Conservation (phyloP, 345 rosid genomes). For the Eucalyptus urophylla region DNA sequence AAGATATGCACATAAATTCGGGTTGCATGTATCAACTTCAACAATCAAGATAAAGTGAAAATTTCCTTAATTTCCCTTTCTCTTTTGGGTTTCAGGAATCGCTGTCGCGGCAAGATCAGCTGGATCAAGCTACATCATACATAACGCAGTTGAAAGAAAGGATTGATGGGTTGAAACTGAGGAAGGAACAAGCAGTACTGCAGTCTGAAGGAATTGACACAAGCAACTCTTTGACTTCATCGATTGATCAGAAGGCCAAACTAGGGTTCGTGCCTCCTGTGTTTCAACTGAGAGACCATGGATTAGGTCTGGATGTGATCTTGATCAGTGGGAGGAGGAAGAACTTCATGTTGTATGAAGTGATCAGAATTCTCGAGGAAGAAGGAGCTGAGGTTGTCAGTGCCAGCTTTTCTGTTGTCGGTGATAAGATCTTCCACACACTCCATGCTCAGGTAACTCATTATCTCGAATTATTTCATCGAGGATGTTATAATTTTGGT, state of each 20-base stretch:
- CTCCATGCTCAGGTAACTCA: slow-evolving; percentile 39
- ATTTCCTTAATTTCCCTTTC: neutral
- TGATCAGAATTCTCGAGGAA: slow-evolving; percentile 23
- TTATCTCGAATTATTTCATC: too few species aligned
- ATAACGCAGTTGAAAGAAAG: slow-evolving; percentile 22
- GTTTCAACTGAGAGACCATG: slow-evolving; percentile 25
- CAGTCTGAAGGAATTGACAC: neutral
- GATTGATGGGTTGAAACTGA: slow-evolving; percentile 15
- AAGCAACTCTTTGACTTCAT: neutral
- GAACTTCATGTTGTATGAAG: slow-evolving; percentile 23
- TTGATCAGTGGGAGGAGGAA: slow-evolving; percentile 18
- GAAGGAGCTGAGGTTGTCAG: slow-evolving; percentile 52
- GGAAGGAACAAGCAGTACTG: slow-evolving; percentile 14
- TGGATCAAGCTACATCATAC: slow-evolving; percentile 32
- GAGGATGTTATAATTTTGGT: neutral
- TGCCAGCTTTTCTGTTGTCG: slow-evolving; percentile 21
- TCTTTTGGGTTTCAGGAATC: slow-evolving; percentile 3
- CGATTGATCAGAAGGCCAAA: neutral
- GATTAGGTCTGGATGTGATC: slow-evolving; percentile 22
- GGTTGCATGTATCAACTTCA: neutral
- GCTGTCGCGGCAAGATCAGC: slow-evolving; percentile 22
- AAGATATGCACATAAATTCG: neutral
- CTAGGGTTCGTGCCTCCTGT: slow-evolving; percentile 5
- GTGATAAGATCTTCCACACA: slow-evolving; percentile 32
- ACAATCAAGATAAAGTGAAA: too few species aligned